Evolutionary conservation across 345 rosid species (phyloP).

Genomic region (Syzygium oleosum): DNA sequence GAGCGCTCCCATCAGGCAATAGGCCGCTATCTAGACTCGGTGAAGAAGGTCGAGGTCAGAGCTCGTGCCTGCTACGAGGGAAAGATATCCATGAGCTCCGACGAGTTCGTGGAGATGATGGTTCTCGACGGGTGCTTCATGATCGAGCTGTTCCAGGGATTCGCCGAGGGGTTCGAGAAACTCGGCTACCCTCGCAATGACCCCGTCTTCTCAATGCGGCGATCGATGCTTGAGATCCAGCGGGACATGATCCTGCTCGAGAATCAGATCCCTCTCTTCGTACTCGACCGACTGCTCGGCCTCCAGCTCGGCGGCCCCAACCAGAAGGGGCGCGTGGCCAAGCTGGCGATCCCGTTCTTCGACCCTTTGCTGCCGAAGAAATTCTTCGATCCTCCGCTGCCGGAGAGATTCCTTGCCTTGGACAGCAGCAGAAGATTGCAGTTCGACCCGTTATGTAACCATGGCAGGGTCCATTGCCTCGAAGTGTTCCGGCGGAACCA

Average conservation of each 20-base stretch:
- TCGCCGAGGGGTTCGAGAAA: conserved; percentile 41
- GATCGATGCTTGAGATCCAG: conserved; percentile 74
- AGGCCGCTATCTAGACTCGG: conserved; percentile 39
- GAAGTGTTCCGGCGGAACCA: conserved; percentile 58
- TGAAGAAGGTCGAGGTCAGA: conserved; percentile 55
- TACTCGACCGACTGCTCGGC: conserved; percentile 53
- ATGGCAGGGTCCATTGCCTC: conserved; percentile 56
- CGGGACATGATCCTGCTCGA: conserved; percentile 86
- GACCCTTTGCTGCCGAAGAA: conserved; percentile 80
- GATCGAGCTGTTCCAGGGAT: conserved; percentile 66
- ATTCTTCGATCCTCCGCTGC: too few species aligned
- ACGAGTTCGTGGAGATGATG: conserved; percentile 73
- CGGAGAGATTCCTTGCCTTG: too few species aligned
- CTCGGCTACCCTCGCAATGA: conserved; percentile 69
- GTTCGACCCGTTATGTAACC: conserved; percentile 56
- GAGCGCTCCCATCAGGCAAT: conserved; percentile 45
- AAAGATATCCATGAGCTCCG: conserved; percentile 32
- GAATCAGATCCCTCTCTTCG: conserved; percentile 69
- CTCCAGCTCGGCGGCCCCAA: conserved; percentile 43
- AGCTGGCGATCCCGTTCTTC: conserved; percentile 53
- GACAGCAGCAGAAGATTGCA: fast-evolving
- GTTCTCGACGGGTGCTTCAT: conserved; percentile 82
- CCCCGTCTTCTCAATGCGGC: conserved; percentile 70
- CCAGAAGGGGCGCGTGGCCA: conserved; percentile 50
- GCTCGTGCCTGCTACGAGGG: conserved; percentile 68